Evolutionary conservation across 805 yeast genomes (phyloP).

Genomic region (Kregervanrija delftensis): DNA sequence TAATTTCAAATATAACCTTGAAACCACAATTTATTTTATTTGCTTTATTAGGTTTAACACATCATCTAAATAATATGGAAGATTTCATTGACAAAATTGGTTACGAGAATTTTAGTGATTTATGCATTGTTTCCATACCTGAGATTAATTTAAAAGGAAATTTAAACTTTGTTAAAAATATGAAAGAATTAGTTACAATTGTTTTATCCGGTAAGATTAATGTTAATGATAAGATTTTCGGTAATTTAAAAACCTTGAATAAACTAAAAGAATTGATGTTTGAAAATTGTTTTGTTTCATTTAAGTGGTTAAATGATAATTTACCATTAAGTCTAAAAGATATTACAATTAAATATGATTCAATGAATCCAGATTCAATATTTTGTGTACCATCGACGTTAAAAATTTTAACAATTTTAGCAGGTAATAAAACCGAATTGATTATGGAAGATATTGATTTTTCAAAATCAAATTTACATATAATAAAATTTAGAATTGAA

Average conservation of each 20-base stretch:
- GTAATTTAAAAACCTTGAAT: background rate
- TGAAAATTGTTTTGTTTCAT: constrained; percentile 5
- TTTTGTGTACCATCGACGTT: constrained; percentile 4
- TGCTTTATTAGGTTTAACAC: background rate
- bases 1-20: no score
- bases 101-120: constrained; percentile 4
- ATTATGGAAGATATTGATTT: constrained; percentile 5
- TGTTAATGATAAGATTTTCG: background rate
- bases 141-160: constrained; percentile 1
- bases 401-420: constrained; percentile 4
- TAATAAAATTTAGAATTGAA: constrained; percentile 6
- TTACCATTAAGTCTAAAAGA: constrained; percentile 5
- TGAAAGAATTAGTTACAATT: constrained; percentile 5
- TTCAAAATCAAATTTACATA: background rate
- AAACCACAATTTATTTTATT: background rate
- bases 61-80: constrained; percentile 1
- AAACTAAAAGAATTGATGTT: constrained; percentile 7
- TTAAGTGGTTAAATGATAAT: constrained; percentile 7
- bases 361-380: constrained; percentile 1
- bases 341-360: constrained; percentile 2
- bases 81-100: constrained; percentile 1
- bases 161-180: constrained; percentile 1
- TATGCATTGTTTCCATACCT: constrained; percentile 5
- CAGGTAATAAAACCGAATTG: background rate
- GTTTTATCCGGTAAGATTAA: constrained; percentile 6